A percentile compares a stretch with the other conserved stretches of the same genome.
phyloP scores from a whole-genome alignment of 2,329 filamentous ascomycete genomes.

The Xylariaceae sp. region DNA sequence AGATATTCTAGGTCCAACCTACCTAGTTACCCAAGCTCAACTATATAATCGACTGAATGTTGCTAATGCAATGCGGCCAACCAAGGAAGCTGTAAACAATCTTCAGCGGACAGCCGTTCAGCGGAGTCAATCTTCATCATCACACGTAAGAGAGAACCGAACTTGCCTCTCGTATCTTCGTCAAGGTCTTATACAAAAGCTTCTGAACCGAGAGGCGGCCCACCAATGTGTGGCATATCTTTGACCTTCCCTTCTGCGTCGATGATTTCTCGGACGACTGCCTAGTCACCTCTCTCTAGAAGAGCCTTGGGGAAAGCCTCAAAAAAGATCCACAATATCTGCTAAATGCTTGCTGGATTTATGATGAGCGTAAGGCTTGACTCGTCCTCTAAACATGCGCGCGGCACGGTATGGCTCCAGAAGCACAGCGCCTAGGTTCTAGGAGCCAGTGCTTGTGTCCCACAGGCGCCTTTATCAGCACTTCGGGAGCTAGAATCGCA shows the following conservation, averaged over 20 bases:
- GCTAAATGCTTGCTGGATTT: constrained; percentile 21
- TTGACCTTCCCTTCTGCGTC: constrained; percentile 7
- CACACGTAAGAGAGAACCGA: neutral
- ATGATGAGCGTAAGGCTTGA: constrained; percentile 15
- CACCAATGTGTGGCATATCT: neutral
- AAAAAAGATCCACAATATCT: constrained; percentile 31
- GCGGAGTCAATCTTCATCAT: constrained; percentile 15
- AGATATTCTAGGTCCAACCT: too few species aligned
- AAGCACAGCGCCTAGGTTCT: constrained; percentile 35
- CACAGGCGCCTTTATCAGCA: constrained; percentile 34
- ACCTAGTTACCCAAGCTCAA: too few species aligned
- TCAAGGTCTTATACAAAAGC: neutral
- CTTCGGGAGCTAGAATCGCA: constrained; percentile 37
- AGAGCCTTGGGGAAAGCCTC: constrained; percentile 30
- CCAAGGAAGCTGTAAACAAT: constrained; percentile 1
- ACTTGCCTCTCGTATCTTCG: neutral
- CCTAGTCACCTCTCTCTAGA: constrained; percentile 23
- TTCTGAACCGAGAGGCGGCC: neutral
- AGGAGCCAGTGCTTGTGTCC: constrained; percentile 30
- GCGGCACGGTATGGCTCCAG: constrained; percentile 26
- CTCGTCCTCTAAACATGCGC: constrained; percentile 30
- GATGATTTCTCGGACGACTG: constrained; percentile 11
- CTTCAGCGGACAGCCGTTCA: neutral
- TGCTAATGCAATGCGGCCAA: constrained; percentile 6
- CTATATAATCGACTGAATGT: too few species aligned